phyloP scores from a whole-genome alignment of 2,329 filamentous ascomycete genomes.

The Epichloe sylvatica region DNA sequence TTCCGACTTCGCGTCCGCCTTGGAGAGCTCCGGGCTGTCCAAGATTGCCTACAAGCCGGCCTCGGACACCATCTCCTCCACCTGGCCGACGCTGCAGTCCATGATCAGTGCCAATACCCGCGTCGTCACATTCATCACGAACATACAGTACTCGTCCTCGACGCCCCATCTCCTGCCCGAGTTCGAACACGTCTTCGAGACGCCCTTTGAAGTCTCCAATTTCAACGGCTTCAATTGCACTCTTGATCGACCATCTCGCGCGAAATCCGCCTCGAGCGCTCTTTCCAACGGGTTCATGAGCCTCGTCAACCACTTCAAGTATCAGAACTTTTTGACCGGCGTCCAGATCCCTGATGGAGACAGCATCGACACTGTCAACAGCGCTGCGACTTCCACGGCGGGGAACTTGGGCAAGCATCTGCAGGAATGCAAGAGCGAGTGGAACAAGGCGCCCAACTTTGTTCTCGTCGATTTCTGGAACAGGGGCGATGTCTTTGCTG shows the following conservation, averaged over 20 bases:
- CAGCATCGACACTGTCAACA: constrained; percentile 52
- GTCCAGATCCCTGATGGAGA: constrained; percentile 49
- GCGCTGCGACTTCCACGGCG: constrained; percentile 33
- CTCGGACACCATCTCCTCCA: constrained; percentile 24
- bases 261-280: constrained; percentile 36
- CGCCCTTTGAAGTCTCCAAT: constrained; percentile 48
- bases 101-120: constrained; percentile 53
- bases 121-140: constrained; percentile 55
- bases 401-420: constrained; percentile 44
- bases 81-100: constrained; percentile 58
- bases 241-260: constrained; percentile 47
- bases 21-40: constrained; percentile 44
- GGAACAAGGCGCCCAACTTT: constrained; percentile 53
- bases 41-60: constrained; percentile 46
- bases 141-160: constrained; percentile 25
- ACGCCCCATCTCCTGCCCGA: constrained; percentile 49
- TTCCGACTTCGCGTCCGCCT: constrained; percentile 39
- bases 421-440: constrained; percentile 39
- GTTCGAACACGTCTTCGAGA: constrained; percentile 60
- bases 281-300: constrained; percentile 48
- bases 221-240: constrained; percentile 57
- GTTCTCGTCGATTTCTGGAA: constrained; percentile 72
- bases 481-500: constrained; percentile 52
- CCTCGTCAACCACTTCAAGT: constrained; percentile 70
- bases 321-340: constrained; percentile 37